phyloP scores from a whole-genome alignment of 306 rosid species.

The Luffa acutangula region DNA sequence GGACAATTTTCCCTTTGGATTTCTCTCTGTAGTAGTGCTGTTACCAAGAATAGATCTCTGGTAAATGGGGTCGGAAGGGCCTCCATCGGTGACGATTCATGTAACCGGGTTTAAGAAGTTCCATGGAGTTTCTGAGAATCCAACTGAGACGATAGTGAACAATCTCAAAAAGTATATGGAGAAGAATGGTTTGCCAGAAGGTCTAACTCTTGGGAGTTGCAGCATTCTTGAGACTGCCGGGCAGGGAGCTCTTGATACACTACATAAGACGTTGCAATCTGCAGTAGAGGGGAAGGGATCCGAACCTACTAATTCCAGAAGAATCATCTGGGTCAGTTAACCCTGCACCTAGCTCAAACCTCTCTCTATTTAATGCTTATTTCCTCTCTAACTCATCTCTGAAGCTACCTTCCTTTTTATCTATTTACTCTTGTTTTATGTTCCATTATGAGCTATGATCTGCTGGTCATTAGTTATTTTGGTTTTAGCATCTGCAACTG shows the following conservation, averaged over 20 bases:
- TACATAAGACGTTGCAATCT: conserved; percentile 56
- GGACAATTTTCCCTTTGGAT: conserved; percentile 16
- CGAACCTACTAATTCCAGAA: conserved; percentile 47
- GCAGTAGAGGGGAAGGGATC: conserved; percentile 38
- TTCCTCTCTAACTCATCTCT: not conserved
- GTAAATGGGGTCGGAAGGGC: conserved; percentile 93
- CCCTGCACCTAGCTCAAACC: not conserved
- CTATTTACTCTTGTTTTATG: not conserved
- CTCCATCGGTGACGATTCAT: conserved; percentile 61
- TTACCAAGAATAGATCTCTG: conserved; percentile 13
- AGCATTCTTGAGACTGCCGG: conserved; percentile 91
- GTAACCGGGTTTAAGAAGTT: conserved; percentile 94
- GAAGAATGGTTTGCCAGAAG: conserved; percentile 71
- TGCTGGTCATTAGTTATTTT: not conserved
- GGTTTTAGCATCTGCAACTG: not conserved
- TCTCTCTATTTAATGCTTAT: not conserved
- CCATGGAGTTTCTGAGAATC: conserved; percentile 94
- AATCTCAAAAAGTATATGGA: conserved; percentile 55
- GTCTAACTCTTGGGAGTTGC: conserved; percentile 69
- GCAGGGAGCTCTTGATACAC: conserved; percentile 49
- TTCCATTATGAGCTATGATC: not conserved
- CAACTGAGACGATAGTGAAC: conserved; percentile 65
- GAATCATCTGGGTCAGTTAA: conserved; percentile 62
- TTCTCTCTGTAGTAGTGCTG: conserved; percentile 21
- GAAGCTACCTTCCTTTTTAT: not conserved